Percentiles rank a stretch among this genome's conserved stretches.
These are phyloP conservation scores for Cerrena zonata DNA, from an alignment of 1,284 basidiomycete species.

Conservation along the genomic window DNA sequence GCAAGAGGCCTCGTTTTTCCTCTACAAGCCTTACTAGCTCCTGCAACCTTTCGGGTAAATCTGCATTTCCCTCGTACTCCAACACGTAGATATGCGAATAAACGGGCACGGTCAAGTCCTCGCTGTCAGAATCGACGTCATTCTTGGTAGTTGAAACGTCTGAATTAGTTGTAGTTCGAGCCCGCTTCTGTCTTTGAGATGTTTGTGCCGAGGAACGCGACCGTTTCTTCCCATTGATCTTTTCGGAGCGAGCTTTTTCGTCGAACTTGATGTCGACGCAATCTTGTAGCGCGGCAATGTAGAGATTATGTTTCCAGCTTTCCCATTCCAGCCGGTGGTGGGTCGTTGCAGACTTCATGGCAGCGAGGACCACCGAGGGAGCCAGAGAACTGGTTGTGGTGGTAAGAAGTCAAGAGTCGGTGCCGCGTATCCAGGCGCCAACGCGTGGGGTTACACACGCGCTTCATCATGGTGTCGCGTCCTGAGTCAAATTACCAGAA, in stretches of 20 bases:
- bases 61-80: neutral
- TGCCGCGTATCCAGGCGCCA: neutral
- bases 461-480: slow-evolving; percentile 55
- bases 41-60: neutral
- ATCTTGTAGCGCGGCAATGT: no score
- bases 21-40: neutral
- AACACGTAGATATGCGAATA: neutral
- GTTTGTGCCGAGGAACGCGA: neutral
- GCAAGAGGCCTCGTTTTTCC: neutral
- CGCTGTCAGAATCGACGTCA: no score
- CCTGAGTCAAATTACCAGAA: slow-evolving; percentile 80
- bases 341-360: no score
- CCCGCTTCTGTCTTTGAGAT: neutral
- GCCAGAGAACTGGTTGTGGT: neutral
- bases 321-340: no score
- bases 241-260: no score
- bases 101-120: neutral
- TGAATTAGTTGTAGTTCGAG: no score
- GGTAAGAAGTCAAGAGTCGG: neutral
- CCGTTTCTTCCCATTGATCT: neutral
- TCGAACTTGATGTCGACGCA: no score
- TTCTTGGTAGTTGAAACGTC: no score
- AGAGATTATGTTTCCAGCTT: no score
- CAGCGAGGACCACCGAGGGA: neutral
- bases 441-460: neutral